phyloP scores from a whole-genome alignment of 192 early-diverging fungal species.

The Spinellus fusiger region DNA sequence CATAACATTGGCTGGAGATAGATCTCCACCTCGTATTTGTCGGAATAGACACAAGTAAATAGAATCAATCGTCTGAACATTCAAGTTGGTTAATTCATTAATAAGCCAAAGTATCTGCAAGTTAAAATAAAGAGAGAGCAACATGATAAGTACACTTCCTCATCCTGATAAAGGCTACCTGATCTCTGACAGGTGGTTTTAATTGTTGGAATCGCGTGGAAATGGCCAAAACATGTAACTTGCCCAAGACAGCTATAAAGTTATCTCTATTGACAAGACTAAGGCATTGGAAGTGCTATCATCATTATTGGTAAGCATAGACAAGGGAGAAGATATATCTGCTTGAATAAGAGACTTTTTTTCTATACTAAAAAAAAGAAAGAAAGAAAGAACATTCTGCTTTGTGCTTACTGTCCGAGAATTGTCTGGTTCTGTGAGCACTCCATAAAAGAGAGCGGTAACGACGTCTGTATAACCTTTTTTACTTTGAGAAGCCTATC shows the following conservation, averaged over 20 bases:
- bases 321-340: no score
- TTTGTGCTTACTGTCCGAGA: conserved; percentile 26
- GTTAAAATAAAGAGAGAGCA: background rate
- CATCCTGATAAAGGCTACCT: conserved; percentile 10
- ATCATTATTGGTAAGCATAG: no score
- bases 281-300: conserved; percentile 48
- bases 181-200: conserved; percentile 32
- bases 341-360: background rate
- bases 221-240: conserved; percentile 30
- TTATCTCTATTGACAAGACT: conserved; percentile 62
- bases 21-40: conserved; percentile 60
- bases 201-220: conserved; percentile 34
- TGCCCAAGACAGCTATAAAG: conserved; percentile 34
- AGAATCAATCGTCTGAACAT: conserved; percentile 43
- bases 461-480: conserved; percentile 26
- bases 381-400: background rate
- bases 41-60: conserved; percentile 47
- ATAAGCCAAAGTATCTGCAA: conserved; percentile 55
- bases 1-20: conserved; percentile 36
- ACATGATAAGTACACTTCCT: background rate
- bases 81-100: conserved; percentile 44
- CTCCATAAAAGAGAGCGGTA: conserved; percentile 55
- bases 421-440: conserved; percentile 41
- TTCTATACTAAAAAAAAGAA: background rate
- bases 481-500: conserved; percentile 16